Evolutionary conservation across 768 basidiomycete species (phyloP), one percentile per base, ranked within the genome.

Genomic region (Mycena maculata): DNA sequence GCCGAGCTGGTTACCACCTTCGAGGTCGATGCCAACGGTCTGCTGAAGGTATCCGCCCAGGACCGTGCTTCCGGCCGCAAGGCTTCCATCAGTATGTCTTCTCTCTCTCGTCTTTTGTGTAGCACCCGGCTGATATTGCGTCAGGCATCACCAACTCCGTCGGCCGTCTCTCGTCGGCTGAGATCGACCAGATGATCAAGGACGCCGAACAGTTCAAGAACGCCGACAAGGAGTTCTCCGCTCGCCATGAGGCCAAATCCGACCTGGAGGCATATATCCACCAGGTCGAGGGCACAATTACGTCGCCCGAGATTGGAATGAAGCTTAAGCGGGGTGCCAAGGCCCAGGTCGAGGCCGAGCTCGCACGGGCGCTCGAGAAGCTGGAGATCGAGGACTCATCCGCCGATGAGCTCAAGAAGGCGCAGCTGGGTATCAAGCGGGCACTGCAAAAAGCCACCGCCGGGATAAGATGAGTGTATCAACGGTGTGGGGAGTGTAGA

Each of bases 181-280:
- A 99, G 87, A 99, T 99, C 71, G 96, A 98, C 76, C 96, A 99
- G 84, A 99, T 99, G 98, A 98, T 99, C 87, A 96, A 96, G 87
- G 97, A 99, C 77, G 95, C 98, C 59, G 97, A 99, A 81, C 94
- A 96, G 81, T 98, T 88, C 89, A 96, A 96, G 87, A 88, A 90
- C 78, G 94, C 92, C 28, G 93, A 95, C 88, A 98, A 96, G 86
- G 98, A 99, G 80, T 99, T 97, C 89, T 94, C 95, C 69, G 92
- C 96, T 61, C 93, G 93, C 72, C 98, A 99, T 79, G 96, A 99
- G 83, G 96, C 98, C 70, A 98, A 96, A 82, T 94, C 96, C 52
- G 96, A 98, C 81, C 92, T 99, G 68, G 98, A 99, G 85, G 90
- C 95, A 39, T 98, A 98, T 85, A 87, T 99, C 76, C 95, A 97